Conservation (phyloP, 2,329 filamentous ascomycete species). For the Keithomyces neogunnii region DNA sequence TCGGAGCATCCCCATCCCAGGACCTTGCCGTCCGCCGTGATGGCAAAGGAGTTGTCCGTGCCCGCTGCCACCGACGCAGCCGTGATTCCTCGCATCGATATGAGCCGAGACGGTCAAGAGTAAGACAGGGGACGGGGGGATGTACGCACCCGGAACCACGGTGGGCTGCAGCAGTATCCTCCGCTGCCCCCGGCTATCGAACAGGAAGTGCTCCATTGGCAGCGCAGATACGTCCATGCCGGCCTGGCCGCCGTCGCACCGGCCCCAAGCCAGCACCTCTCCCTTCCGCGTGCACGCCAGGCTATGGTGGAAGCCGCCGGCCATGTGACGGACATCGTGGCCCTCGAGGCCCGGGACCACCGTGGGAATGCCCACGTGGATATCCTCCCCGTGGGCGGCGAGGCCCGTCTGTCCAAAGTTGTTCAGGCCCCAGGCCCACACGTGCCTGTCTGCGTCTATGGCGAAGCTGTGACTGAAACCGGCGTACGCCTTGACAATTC, state of each 20-base stretch:
- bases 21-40: constrained; percentile 56
- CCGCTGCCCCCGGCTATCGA: constrained; percentile 4
- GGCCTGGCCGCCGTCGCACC: constrained; percentile 30
- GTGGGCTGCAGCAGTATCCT: constrained; percentile 15
- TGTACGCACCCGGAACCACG: constrained; percentile 14
- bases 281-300: constrained; percentile 36
- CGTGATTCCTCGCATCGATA: constrained; percentile 4
- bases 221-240: constrained; percentile 7
- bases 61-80: constrained; percentile 42
- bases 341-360: constrained; percentile 40
- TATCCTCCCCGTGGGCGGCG: constrained; percentile 40
- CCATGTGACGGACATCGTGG: constrained; percentile 47
- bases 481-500: constrained; percentile 34
- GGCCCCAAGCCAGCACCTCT: constrained; percentile 36
- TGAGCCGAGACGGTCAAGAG: neutral
- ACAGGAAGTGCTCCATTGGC: constrained; percentile 4
- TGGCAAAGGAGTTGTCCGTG: constrained; percentile 58
- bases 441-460: constrained; percentile 52
- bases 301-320: constrained; percentile 28
- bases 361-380: constrained; percentile 26
- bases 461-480: constrained; percentile 64
- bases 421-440: constrained; percentile 64
- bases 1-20: constrained; percentile 68
- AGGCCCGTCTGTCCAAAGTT: constrained; percentile 63
- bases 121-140: neutral